Percentiles rank a stretch among this genome's conserved stretches.
Conservation (phyloP, 1,284 basidiomycete species). For the Bondarzewia mesenterica region DNA sequence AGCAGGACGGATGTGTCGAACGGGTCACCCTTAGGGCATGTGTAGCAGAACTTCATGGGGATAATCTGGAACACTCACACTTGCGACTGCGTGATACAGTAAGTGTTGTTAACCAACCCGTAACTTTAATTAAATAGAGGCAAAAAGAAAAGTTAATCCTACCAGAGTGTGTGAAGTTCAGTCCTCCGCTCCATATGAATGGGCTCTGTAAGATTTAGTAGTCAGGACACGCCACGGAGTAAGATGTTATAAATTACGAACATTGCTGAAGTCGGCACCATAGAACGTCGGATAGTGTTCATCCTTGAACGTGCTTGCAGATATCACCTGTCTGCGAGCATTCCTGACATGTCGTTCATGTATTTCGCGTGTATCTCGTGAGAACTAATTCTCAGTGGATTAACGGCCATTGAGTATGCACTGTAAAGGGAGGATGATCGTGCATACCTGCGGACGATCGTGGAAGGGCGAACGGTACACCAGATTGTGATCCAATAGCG, state of each 20-base stretch:
- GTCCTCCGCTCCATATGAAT: slow-evolving; percentile 43
- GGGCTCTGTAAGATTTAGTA: slow-evolving; percentile 27
- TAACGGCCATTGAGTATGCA: background rate
- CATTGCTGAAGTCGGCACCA: slow-evolving; percentile 44
- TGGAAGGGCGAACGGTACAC: slow-evolving; percentile 42
- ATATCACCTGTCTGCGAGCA: slow-evolving; percentile 30
- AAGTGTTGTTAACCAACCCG: background rate
- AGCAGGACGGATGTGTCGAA: slow-evolving; percentile 52
- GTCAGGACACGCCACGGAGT: background rate
- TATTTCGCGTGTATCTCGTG: slow-evolving; percentile 30
- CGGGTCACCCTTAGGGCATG: slow-evolving; percentile 42
- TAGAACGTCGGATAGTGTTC: slow-evolving; percentile 49
- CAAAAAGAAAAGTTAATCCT: too few species aligned
- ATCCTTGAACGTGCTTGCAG: slow-evolving; percentile 34
- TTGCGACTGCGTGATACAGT: slow-evolving; percentile 25
- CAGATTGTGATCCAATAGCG: slow-evolving; percentile 35
- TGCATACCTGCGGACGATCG: slow-evolving; percentile 31
- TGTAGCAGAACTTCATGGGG: background rate
- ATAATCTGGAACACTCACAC: slow-evolving; percentile 10
- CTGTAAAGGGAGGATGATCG: background rate
- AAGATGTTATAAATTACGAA: slow-evolving; percentile 15
- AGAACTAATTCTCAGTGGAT: slow-evolving; percentile 23
- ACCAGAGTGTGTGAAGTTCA: slow-evolving; percentile 51
- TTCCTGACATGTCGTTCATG: slow-evolving; percentile 30
- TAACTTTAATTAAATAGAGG: too few species aligned